Evolutionary conservation across 768 basidiomycete genomes (phyloP), one percentile per base, ranked within the genome.

Genomic region (Tylopilus rubrobrunneus): DNA sequence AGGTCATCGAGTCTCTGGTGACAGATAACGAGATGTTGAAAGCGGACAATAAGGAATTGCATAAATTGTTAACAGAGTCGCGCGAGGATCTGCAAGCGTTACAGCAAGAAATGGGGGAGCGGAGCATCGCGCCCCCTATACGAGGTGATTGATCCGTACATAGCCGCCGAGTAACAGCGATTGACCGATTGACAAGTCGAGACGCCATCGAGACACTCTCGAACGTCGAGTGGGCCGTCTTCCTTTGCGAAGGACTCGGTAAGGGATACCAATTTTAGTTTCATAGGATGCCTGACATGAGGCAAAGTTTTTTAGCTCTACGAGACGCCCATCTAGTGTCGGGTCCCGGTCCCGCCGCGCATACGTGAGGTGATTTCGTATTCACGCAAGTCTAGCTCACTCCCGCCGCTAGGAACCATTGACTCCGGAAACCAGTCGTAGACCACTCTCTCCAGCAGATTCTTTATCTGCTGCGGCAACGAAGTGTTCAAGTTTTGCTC

Each of bases 1-100:
- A 76, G 50, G 83, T 93, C 12, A 73, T 97, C 14, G 91, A 92
- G 66, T 83, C 86, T n/a, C 76, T 96, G 29, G 92, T 94, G 8
- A 82, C 84, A 33, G 89, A 91, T 62, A 96, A 93, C 61, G 89
- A 94, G 59, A 77, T 77, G 25, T 72, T 95, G 49, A 90, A 89
- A 68, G 83, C 82, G 19, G 91, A 92, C 62, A 92, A 89, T 54
- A 78, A 80, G 7, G 91, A 96, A 63, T 71, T 96, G 45, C 86
- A 89, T 53, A 79, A 78, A 45, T 69, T 93, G 9, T 74, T 98
- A 7, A 70, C 80, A 2, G 88, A 92, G 47, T 78, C 88, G 1
- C 80, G 91, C 27, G 92, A 95, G 63, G 89, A 94, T 56, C 67
- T 86, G 5, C 81, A 84, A 51, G 66, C 72, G 1, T 64, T 92